Base-by-base conservation (phyloP, 108 stramenopile species). In the Nitzschia palea region DNA sequence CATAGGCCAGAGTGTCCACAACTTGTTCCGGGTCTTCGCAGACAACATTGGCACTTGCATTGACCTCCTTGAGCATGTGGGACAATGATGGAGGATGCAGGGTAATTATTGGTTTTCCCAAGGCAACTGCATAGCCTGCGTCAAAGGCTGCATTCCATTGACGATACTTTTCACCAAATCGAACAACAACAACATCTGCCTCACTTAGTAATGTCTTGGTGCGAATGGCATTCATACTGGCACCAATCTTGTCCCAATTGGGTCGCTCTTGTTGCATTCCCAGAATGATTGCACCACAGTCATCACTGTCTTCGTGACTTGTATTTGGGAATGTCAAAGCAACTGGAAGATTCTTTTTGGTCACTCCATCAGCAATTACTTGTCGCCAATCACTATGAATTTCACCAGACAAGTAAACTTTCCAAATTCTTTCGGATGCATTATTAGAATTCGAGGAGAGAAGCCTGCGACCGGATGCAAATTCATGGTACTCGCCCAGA, bases 11-110 rank as follows among this genome's bases (percentile, higher is more conserved):
- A 17, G 89, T 89, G 43, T 89, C 87, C 2, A 90, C 89, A 44
- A 95, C 90, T 75, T 91, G 87, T 18, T 74, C 73, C 1, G 88
- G 77, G 31, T 87, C 85, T 63, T 91, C 81, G 51, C 88, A 89
- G 47, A 91, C 93, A 3, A 74, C 79, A 61, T 62, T 82, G 31
- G 93, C 86, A 57, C 71, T 69, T 3, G 85, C 84, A 74, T 91
- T 91, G 48, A 91, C 90, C 67, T 95, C 94, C 78, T 95, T 95
- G 40, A 95, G 77, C 94, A 95, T 95, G 74, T 95, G 94, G 15
- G 81, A 82, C 8, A 95, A 65, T 29, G 52, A 68, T 5, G 90
- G 86, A 8, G 90, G 89, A 75, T 95, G 94, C 55, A 95, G 52
- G 1, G 89, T 90, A 22, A 95, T 88, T 34, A 95, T 75, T 0